Base-by-base conservation (phyloP, 1,284 basidiomycete genomes). In the Leccinum fuscescens region DNA sequence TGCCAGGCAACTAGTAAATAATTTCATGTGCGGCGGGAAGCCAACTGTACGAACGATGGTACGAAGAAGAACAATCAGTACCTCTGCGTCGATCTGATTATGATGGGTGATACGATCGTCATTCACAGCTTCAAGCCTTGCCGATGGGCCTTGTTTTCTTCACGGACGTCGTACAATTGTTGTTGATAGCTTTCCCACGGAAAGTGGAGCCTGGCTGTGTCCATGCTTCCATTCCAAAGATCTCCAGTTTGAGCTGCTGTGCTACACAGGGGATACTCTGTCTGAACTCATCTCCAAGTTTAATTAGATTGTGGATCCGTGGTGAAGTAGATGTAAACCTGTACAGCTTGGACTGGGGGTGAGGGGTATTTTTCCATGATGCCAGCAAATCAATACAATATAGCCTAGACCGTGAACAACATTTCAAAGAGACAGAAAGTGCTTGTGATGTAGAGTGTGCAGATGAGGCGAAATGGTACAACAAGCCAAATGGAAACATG, bases 371-470 rank as follows among this genome's bases (percentile, higher is more conserved):
- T 62, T 71, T 49, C 69, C 68, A 29, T 67, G 51, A 58, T 65
- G 59, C 20, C 20, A 69, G 35, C 48, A 56, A 44, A 66, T 56
- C 58, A 58, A 56, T 60, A 69, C 61, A 67, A 62, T 49, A 59
- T 49, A 67, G 39, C 15, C 20, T 20, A 20, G 22, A 66, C 60
- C 51, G 65, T 72, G 69, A 56, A 67, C 62, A 70, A 69, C 67
- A 70, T 57, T 62, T 46, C 46, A 59, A 24, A 44, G 17, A 54
- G 17, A 53, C 44, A 20, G 44, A 44, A 11, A 20, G 54, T 57
- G 59, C 60, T 61, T 52, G 63, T 35, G 31, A 39, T 31, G 53
- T 46, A 44, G 53, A n/a, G 54, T 55, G 58, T 72, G 66, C 51
- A 64, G 39, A 62, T 69, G 64, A 53, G 44, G 22, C 35, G 52